These are phyloP conservation scores for Papiliotrema terrestris DNA, from an alignment of 1,284 basidiomycete genomes.

Conservation along the genomic window DNA sequence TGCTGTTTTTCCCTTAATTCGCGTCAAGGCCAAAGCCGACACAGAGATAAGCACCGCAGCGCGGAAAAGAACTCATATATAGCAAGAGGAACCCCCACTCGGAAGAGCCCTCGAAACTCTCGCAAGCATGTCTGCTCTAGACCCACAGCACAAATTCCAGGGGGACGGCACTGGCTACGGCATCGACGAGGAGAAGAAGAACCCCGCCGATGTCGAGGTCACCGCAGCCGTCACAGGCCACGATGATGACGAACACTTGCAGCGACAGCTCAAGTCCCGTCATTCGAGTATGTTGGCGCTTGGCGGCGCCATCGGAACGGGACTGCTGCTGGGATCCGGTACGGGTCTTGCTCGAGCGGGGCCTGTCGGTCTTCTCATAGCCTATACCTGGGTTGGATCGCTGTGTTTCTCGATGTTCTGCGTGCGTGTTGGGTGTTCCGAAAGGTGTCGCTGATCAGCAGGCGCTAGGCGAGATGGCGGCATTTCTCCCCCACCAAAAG, in stretches of 20 bases:
- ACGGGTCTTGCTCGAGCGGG: conserved; percentile 46
- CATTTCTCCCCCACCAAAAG: conserved; percentile 14
- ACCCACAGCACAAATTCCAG: no score
- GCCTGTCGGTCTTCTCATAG: conserved; percentile 42
- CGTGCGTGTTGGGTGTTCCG: conserved; percentile 7
- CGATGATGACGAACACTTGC: conserved; percentile 2
- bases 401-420: conserved; percentile 14
- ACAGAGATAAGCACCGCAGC: no score
- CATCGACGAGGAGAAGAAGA: no score
- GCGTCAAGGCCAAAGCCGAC: no score
- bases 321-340: conserved; percentile 47
- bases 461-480: conserved; percentile 1
- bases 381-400: conserved; percentile 26
- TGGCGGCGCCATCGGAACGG: conserved; percentile 51
- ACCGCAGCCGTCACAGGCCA: no score
- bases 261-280: conserved; percentile 16
- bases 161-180: no score
- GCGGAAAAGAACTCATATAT: no score
- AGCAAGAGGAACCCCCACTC: no score
- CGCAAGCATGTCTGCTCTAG: no score
- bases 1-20: no score
- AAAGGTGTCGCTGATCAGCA: background rate
- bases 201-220: no score
- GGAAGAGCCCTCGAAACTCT: no score
- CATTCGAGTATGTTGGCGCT: conserved; percentile 47